Evolutionary conservation across 2,329 filamentous ascomycete species (phyloP), one percentile per base, ranked within the genome.

Genomic region (Colletotrichum scovillei): DNA sequence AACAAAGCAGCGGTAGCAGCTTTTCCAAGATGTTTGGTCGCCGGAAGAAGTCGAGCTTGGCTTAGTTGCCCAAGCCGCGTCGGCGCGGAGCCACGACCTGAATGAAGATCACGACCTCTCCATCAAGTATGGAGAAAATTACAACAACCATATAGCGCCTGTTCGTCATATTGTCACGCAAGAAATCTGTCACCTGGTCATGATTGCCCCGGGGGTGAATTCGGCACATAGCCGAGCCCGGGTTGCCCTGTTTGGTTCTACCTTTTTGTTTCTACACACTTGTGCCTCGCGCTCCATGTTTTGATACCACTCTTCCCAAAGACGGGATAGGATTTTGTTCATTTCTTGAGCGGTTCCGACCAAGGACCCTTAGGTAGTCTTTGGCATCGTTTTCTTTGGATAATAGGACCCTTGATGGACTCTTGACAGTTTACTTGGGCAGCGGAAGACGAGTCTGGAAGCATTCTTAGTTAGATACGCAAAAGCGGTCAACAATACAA

Each of bases 11-110:
- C 53, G 77, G 79, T 63, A 83, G 79, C 60, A 82, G 85, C 9
- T 80, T 88, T 30, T 83, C 86, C 28, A 87, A 84, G 67, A 84
- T 88, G 79, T 88, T 89, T 78, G 81, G 84, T 56, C 84, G 87
- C 67, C 83, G 84, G 68, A 89, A 87, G 83, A 89, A 88, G 81
- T 80, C 82, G 11, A 76, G 78, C 7, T 77, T 79, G 49, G 80
- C 79, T 66, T 84, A 76, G 73, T 62, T 46, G 63, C n/a, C 56
- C 30, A 67, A 35, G 60, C 35, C 63, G 53, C 16, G 38, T 42
- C 69, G 24, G 30, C 62, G 69, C 56, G 63, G 52, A 59, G 72
- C 69, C 57, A 73, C 69, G 72, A 72, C 63, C 53, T 64, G 59
- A 74, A 74, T 46, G 72, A 74, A 63, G 46, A 32, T 55, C 52